Percentiles rank a stretch among this genome's conserved stretches.
phyloP scores from a whole-genome alignment of 2,329 filamentous ascomycete species.

The Ophiocordyceps sinensis region DNA sequence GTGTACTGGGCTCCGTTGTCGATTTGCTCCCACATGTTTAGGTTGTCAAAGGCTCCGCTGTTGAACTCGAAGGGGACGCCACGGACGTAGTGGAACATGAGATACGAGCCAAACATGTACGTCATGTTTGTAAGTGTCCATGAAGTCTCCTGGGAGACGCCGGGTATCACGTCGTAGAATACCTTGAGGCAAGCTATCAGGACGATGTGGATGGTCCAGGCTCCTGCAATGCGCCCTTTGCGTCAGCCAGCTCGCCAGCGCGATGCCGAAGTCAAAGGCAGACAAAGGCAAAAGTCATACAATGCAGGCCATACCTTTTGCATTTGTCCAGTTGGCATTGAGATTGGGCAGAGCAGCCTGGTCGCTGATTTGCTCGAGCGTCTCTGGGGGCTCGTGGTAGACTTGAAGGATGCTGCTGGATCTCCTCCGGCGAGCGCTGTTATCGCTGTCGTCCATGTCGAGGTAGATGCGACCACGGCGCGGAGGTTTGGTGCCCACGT shows the following conservation, averaged over 20 bases:
- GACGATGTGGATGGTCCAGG: conserved; percentile 95
- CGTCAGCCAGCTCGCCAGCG: background rate
- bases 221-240: conserved; percentile 42
- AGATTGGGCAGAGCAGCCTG: conserved; percentile 88
- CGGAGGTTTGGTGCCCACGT: conserved; percentile 60
- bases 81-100: conserved; percentile 99
- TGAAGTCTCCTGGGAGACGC: conserved; percentile 92
- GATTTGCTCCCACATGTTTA: conserved; percentile 99
- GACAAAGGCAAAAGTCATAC: too few relatives aligned
- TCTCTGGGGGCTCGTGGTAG: conserved; percentile 93
- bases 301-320: conserved; percentile 59
- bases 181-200: conserved; percentile 87
- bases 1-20: conserved; percentile 98
- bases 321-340: conserved; percentile 98
- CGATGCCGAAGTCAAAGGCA: background rate
- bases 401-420: conserved; percentile 88
- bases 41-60: conserved; percentile 92
- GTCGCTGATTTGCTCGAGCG: conserved; percentile 93
- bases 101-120: conserved; percentile 96
- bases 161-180: conserved; percentile 90
- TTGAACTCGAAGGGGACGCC: conserved; percentile 99
- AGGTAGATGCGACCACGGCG: conserved; percentile 45
- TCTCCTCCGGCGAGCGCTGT: conserved; percentile 68
- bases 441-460: conserved; percentile 45
- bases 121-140: conserved; percentile 98